phyloP scores from a whole-genome alignment of 805 yeast species.

The Tetrapisispora nanseiensis region DNA sequence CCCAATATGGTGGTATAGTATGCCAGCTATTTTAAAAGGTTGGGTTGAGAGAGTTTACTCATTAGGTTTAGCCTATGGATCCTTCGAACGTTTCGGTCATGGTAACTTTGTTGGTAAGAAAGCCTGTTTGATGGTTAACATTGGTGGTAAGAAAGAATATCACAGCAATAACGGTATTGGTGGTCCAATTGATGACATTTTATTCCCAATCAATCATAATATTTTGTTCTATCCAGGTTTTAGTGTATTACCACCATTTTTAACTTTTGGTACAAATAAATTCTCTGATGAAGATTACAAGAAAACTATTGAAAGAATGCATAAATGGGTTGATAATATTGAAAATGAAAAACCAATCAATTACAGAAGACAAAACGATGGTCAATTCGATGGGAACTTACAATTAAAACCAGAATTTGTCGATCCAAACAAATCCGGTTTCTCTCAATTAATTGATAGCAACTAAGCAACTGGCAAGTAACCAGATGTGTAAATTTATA shows the following conservation, averaged over 20 bases:
- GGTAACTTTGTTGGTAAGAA: slow-evolving; percentile 14
- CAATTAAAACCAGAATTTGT: slow-evolving; percentile 11
- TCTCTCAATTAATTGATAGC: neutral
- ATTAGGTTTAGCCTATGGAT: slow-evolving; percentile 17
- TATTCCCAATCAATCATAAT: slow-evolving; percentile 22
- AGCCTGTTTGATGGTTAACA: slow-evolving; percentile 9
- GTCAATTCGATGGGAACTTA: slow-evolving; percentile 8
- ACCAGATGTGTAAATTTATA: too few species aligned
- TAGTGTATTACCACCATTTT: slow-evolving; percentile 15
- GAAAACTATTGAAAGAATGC: slow-evolving; percentile 3
- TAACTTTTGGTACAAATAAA: slow-evolving; percentile 7
- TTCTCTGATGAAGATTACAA: slow-evolving; percentile 1
- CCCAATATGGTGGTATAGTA: slow-evolving; percentile 26
- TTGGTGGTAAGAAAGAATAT: slow-evolving; percentile 14
- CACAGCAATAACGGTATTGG: slow-evolving; percentile 13
- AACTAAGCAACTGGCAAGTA: neutral
- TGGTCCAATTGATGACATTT: slow-evolving; percentile 17
- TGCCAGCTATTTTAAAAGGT: slow-evolving; percentile 28
- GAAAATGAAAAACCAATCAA: slow-evolving; percentile 9
- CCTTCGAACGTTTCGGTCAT: slow-evolving; percentile 16
- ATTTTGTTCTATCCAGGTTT: slow-evolving; percentile 20
- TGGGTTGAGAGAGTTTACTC: slow-evolving; percentile 24
- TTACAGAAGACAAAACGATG: slow-evolving; percentile 14
- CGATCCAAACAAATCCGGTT: slow-evolving; percentile 9
- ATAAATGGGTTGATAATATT: slow-evolving; percentile 6